Evolutionary conservation across 1,284 basidiomycete species (phyloP).

Genomic region (Anthracocystis panici-leucophaei): DNA sequence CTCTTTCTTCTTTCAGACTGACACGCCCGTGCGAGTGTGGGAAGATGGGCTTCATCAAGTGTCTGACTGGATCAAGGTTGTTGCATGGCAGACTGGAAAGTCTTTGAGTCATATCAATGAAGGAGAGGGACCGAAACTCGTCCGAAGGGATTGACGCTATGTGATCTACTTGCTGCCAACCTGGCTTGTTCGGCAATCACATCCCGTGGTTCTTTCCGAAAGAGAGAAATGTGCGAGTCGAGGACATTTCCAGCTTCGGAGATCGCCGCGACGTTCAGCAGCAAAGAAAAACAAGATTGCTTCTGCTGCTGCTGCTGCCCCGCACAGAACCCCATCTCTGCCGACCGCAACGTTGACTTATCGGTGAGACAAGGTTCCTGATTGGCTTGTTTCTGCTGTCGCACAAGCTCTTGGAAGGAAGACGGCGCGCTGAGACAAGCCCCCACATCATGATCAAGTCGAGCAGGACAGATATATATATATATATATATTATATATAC

Average conservation of each 20-base stretch:
- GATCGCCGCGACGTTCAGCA: neutral
- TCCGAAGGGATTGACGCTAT: neutral
- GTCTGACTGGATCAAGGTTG: no score
- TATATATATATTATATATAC: no score
- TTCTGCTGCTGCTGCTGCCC: conserved; percentile 1
- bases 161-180: no score
- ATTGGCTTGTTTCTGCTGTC: conserved; percentile 3
- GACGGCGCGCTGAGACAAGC: neutral
- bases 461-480: conserved; percentile 13
- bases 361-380: neutral
- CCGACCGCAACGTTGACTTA: neutral
- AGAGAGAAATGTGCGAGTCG: neutral
- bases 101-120: neutral
- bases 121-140: neutral
- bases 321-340: conserved; percentile 1
- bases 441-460: conserved; percentile 8
- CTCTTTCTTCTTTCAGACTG: no score
- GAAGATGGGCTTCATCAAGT: no score
- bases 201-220: neutral
- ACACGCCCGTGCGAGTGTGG: no score
- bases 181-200: neutral
- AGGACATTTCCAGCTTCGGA: conserved; percentile 1
- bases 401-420: neutral
- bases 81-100: neutral
- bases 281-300: neutral